Conservation (phyloP, 2,329 filamentous ascomycete species). For the Colletotrichum phormii region DNA sequence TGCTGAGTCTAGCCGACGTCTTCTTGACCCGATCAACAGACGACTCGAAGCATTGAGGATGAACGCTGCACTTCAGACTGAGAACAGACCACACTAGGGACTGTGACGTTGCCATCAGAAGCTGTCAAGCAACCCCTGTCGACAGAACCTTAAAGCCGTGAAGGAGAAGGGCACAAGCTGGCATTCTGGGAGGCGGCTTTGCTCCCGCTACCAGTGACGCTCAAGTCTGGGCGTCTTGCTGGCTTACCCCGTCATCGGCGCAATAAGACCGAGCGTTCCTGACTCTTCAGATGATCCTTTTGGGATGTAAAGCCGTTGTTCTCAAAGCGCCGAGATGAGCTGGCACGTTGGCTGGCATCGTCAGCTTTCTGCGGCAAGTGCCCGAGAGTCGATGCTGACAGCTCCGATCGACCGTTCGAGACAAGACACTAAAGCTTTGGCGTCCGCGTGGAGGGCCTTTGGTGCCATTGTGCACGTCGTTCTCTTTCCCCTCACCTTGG, state of each 20-base stretch:
- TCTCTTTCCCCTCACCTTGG: neutral
- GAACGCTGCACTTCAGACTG: slow-evolving; percentile 26
- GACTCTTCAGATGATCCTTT: slow-evolving; percentile 17
- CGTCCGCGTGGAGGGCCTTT: neutral
- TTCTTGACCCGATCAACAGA: slow-evolving; percentile 24
- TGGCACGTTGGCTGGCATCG: neutral
- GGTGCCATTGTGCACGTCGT: neutral
- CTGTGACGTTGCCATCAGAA: slow-evolving; percentile 26
- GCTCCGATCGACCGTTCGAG: neutral
- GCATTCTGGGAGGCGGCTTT: slow-evolving; percentile 15
- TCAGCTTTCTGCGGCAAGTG: slow-evolving; percentile 18
- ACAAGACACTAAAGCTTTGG: neutral
- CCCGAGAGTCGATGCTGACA: slow-evolving; percentile 14
- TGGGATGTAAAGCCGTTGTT: slow-evolving; percentile 18
- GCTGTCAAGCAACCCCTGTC: slow-evolving; percentile 29
- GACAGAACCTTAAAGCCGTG: slow-evolving; percentile 26
- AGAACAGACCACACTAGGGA: slow-evolving; percentile 27
- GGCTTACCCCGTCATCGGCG: slow-evolving; percentile 2
- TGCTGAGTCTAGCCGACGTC: slow-evolving; percentile 6
- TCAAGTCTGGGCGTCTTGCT: slow-evolving; percentile 1
- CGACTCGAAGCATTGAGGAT: slow-evolving; percentile 15
- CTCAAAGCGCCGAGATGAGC: slow-evolving; percentile 9
- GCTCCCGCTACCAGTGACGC: neutral
- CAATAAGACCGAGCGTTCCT: neutral
- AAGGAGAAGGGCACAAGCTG: neutral